Evolutionary conservation across 495 filamentous ascomycete genomes (phyloP), one percentile per base, ranked within the genome.

Genomic region (Gamarada debralockiae): DNA sequence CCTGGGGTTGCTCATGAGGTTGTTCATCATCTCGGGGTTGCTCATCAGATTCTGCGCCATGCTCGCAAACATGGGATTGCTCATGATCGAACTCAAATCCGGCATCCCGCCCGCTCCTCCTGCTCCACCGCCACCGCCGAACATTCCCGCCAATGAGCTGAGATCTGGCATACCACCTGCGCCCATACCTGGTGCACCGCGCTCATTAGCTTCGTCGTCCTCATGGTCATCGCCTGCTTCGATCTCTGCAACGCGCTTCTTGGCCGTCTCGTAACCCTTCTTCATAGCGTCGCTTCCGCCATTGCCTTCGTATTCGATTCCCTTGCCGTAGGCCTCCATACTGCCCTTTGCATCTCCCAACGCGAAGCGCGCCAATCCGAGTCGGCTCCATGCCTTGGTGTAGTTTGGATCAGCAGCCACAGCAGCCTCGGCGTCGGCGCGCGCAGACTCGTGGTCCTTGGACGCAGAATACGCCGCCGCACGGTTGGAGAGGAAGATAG

Each of bases 31-130:
- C 5, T 95, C 85, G 12, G 93, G 93, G 70, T 98, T 97, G 67
- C 81, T 86, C 92, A 97, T 97, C 37, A 98, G 67, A 65, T 89
- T 96, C 76, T 96, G 89, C 21, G 93, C 93, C 89, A 97, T 96
- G 73, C 74, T 85, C 37, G 90, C 75, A 67, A 98, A 92, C 93
- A 97, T 97, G 37, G 93, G 93, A 74, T 98, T 97, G 70, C 70
- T 89, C 93, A 98, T 97, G 64, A 98, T 81, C 49, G 74, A 77
- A 51, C 78, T 68, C 31, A 98, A 65, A 70, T 97, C 92, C 3
- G 91, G 91, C 86, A 92, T 89, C 31, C 90, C 89, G 34, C 90
- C 87, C 15, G 82, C 85, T 8, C 75, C 72, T n/a, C 70, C 74
- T 20, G 77, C 80, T 14, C 71, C n/a, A n/a, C n/a, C 78, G 1